These are phyloP conservation scores for Massarina eburnea DNA, from an alignment of 2,329 filamentous ascomycete species.

Conservation along the genomic window DNA sequence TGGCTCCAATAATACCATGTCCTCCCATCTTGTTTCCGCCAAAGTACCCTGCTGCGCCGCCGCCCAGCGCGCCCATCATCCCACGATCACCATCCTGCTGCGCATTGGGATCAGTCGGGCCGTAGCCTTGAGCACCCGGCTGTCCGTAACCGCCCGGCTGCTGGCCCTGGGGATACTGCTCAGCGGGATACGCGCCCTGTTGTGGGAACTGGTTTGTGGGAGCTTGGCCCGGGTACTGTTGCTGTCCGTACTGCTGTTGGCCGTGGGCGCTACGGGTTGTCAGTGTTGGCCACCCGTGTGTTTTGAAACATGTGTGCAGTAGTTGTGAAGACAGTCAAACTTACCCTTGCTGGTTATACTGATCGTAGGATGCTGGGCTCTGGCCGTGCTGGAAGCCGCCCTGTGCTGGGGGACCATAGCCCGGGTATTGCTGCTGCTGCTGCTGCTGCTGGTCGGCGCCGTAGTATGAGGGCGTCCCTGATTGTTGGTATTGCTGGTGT, in stretches of 20 bases:
- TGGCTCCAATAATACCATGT: constrained; percentile 59
- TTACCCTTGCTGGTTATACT: constrained; percentile 40
- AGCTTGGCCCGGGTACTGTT: constrained; percentile 33
- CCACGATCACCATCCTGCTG: constrained; percentile 59
- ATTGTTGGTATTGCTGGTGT: constrained; percentile 37
- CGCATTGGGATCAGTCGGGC: constrained; percentile 48
- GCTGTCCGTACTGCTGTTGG: constrained; percentile 28
- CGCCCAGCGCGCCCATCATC: constrained; percentile 58
- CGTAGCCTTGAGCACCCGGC: constrained; percentile 43
- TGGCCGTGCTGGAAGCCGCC: constrained; percentile 55
- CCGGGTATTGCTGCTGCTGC: constrained; percentile 35
- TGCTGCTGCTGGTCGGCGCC: constrained; percentile 31
- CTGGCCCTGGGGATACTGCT: constrained; percentile 40
- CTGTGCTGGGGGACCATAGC: constrained; percentile 51
- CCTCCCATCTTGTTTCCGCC: constrained; percentile 57
- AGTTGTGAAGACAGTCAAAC: constrained; percentile 2
- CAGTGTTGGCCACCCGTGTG: constrained; percentile 18
- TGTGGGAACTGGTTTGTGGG: constrained; percentile 44
- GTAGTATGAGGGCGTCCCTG: constrained; percentile 38
- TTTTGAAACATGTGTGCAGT: constrained; percentile 15
- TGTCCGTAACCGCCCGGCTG: constrained; percentile 34
- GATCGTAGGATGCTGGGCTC: constrained; percentile 32
- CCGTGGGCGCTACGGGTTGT: constrained; percentile 12
- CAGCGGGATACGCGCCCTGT: constrained; percentile 43
- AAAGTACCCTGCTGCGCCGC: constrained; percentile 59